Conservation (phyloP, 139 green algal species). For the Chlorella vulgaris region DNA sequence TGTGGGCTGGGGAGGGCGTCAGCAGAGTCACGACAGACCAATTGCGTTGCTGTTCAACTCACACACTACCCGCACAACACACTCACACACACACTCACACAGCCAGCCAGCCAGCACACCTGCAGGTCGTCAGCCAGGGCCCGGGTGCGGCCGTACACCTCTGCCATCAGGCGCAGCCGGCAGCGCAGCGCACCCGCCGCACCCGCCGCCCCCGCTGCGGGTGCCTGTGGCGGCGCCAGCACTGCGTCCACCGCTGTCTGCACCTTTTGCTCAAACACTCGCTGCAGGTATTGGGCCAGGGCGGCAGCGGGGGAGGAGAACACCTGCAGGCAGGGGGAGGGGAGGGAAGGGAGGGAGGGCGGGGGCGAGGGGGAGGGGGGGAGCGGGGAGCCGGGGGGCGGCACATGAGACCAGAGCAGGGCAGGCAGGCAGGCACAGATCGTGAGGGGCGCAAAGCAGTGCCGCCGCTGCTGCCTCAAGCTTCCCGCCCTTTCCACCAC, state of each 20-base stretch:
- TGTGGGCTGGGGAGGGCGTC: no score
- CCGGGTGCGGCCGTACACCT: constrained; percentile 54
- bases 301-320: constrained; percentile 47
- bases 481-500: no score
- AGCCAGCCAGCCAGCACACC: not conserved
- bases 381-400: not conserved
- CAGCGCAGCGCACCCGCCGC: constrained; percentile 33
- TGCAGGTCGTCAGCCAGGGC: constrained; percentile 50
- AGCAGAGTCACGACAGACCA: no score
- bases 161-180: constrained; percentile 58
- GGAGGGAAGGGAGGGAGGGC: not conserved
- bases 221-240: constrained; percentile 50
- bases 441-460: not conserved
- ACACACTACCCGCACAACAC: not conserved
- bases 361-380: not conserved
- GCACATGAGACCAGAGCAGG: not conserved
- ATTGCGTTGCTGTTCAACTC: no score
- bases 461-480: not conserved
- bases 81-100: not conserved
- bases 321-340: constrained; percentile 24
- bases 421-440: not conserved
- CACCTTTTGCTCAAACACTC: constrained; percentile 71
- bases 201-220: not conserved
- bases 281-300: constrained; percentile 51
- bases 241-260: constrained; percentile 50